A percentile compares a stretch with the other conserved stretches of the same genome.
Evolutionary conservation across 2,329 filamentous ascomycete species (phyloP).

Genomic region (Dothistroma pini): DNA sequence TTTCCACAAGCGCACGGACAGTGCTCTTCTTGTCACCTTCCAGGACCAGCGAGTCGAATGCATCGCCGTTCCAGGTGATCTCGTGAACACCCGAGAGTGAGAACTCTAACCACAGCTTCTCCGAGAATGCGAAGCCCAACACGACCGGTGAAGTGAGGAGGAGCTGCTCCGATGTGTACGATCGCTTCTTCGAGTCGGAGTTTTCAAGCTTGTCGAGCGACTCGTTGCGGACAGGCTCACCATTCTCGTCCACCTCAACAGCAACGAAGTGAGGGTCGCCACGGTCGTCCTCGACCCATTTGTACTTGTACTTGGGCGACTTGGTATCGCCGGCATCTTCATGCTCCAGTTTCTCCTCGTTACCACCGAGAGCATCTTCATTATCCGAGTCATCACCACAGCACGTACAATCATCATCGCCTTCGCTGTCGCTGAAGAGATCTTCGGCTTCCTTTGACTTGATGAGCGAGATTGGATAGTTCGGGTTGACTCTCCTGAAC

Average conservation of each 20-base stretch:
- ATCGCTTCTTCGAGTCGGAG: constrained; percentile 29
- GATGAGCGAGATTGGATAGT: constrained; percentile 73
- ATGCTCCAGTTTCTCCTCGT: constrained; percentile 48
- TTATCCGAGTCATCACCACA: constrained; percentile 39
- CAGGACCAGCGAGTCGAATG: constrained; percentile 78
- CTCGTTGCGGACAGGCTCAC: constrained; percentile 53
- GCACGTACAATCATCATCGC: constrained; percentile 42
- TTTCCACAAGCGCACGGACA: constrained; percentile 77
- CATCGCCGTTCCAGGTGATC: constrained; percentile 78
- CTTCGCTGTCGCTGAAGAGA: constrained; percentile 51
- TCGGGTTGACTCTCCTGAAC: constrained; percentile 80
- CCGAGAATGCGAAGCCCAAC: constrained; percentile 79
- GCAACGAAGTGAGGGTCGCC: constrained; percentile 51
- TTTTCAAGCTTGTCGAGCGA: constrained; percentile 55
- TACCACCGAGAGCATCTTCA: constrained; percentile 42
- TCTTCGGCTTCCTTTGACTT: constrained; percentile 57
- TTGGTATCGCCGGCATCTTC: constrained; percentile 49
- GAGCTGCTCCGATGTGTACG: constrained; percentile 77
- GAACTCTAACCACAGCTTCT: constrained; percentile 90
- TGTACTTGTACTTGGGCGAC: constrained; percentile 36
- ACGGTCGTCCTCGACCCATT: constrained; percentile 46
- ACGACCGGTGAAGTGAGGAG: constrained; percentile 80
- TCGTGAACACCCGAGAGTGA: constrained; percentile 73
- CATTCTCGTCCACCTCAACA: constrained; percentile 55
- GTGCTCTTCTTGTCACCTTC: constrained; percentile 58